Evolutionary conservation across 805 yeast genomes (phyloP), one percentile per base, ranked within the genome.

Genomic region (Wickerhamomyces hampshirensis): DNA sequence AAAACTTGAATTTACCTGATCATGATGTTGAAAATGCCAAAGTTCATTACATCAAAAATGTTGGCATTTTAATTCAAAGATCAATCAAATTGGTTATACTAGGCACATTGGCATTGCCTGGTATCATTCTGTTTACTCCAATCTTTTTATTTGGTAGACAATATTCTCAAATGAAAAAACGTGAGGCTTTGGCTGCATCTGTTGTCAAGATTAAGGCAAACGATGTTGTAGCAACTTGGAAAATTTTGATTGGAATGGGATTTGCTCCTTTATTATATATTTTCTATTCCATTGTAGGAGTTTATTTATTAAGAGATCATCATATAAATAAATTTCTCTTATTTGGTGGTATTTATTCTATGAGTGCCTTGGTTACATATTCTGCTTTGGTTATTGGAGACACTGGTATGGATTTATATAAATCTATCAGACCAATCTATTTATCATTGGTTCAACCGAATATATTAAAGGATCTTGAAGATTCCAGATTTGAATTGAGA

Each of bases 181-280:
- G 62, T 39, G 72, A 75, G 31, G 98, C 98, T 0, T 68, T 93
- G 42, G 89, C 88, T 9, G 80, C 73, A 6, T 88, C 97, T 0
- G 73, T 88, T 0, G 98, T 93, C 16, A 93, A 93, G 58, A 80
- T 93, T 42, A 79, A 80, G 53, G 98, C 95, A 13, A 82, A 79
- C 39, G 98, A 93, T 59, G 97, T 93, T 18, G 75, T 93, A 41
- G 98, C 98, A 2, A 89, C 98, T 2, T 93, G 98, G 98, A 93
- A 93, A 60, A 81, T 93, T 31, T 67, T 93, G 44, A 87, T 91
- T 27, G 79, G 89, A 23, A 73, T 93, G 74, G 94, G 91, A 5
- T 63, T 86, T 36, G 94, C 97, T 0, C 98, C 98, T 3, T 58
- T 86, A 28, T 65, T 93, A 19, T 93, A 91, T 65, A 75, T 79